Base-by-base conservation (phyloP, 495 filamentous ascomycete species). In the Oleoguttula mirabilis region DNA sequence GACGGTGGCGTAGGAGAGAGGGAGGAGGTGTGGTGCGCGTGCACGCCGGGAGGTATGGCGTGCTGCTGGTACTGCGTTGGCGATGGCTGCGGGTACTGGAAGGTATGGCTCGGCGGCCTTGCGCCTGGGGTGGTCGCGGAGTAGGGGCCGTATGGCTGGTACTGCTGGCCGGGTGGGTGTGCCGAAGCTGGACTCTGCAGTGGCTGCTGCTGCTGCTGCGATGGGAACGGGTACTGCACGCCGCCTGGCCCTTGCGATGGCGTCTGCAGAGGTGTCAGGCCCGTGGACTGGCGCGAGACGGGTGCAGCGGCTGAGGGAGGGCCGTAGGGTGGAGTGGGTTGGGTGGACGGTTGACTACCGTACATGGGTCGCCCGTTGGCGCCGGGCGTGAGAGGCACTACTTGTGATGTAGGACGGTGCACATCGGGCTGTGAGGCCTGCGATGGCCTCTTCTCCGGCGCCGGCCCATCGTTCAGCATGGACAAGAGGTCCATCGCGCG, bases 1-100 rank as follows among this genome's bases (percentile, higher is more conserved):
- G 73, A 76, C 1, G 70, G 72, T 17, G 73, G 71, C 14, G 73
- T 76, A 17, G 73, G 60, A 14, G 66, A 68, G n/a, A 66, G 65
- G 11, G 67, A 66, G 12, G 66, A 67, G 36, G 64, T 66, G 21
- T 67, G 66, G 47, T 61, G 57, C 43, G 68, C 63, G 11, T 64
- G 60, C 25, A 61, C 57, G 47, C 64, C 67, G 23, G 63, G 55
- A 35, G 65, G 61, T 14, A 65, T 63, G 6, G 67, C 66, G 17
- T 58, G 62, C 42, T 69, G 57, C 21, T 68, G 66, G 23, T 69
- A 65, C 46, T 68, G 72, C 41, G 73, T 69, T 17, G 72, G 69
- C 46, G 72, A 48, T 11, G 65, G 63, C 35, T 58, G 55, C 12
- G 41, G 34, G 32, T 55, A 55, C 12, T 14, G 41, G 30, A 43